Base-by-base conservation (phyloP, 768 basidiomycete species). In the Termitomyces sp. region DNA sequence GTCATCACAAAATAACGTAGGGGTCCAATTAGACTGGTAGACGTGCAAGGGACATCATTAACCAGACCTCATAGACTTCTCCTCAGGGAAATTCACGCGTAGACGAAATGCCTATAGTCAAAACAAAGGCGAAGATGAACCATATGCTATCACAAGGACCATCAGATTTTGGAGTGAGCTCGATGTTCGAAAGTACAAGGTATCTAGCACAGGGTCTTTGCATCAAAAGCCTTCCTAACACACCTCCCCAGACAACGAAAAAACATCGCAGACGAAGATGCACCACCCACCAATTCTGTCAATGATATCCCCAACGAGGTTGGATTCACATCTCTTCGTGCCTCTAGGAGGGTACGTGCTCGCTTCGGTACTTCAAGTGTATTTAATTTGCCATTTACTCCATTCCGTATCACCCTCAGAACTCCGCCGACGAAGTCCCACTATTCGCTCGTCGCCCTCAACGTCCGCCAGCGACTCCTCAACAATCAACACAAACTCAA, bases 101-200 rank as follows among this genome's bases (percentile, higher is more conserved):
- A 14, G 90, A 92, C 62, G 91, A 93, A 61, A 79, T 84, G 48
- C 90, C 91, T 4, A 78, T 89, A 12, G 86, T 93, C 15, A 86
- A 83, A 62, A 91, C 90, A 0, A 92, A 92, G 69, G 91, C 90
- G 29, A 91, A 92, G 70, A 81, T 91, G 76, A 92, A 87, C 70
- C 82, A 86, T 60, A 82, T 82, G 6, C 77, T 91, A 17, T 80
- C 87, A 20, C 81, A 87, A 59, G 83, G 85, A 9, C 42, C 48
- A 12, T 78, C 85, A 25, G 88, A 91, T 62, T 92, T 91, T 74
- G 91, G 91, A 2, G 85, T 89, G 76, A 89, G 91, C 63, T 91
- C 91, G 25, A 91, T 92, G 91, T 92, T 92, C 65, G 85, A 91
- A 71, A 90, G 84, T 65, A 79, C 86, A 45, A 81, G 83, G 87